Evolutionary conservation across 805 yeast genomes (phyloP), one percentile per base, ranked within the genome.

Genomic region (Huiozyma sinensis): DNA sequence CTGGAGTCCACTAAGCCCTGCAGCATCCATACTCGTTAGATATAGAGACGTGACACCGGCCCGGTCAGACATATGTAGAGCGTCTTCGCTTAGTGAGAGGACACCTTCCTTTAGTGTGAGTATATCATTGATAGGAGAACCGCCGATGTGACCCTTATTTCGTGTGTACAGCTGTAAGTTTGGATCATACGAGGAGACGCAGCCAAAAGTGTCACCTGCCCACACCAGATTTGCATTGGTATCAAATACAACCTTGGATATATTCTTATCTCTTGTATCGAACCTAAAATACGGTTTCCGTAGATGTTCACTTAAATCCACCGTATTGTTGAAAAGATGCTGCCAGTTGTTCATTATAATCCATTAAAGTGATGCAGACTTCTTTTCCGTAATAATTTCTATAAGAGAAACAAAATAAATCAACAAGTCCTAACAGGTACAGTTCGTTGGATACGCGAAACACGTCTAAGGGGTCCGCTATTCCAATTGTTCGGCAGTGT

Each of bases 211-310:
- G 33, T 85, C 92, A 12, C 95, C 95, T 1, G 81, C 71, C 97
- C 97, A 90, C 1, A 89, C 58, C 38, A 92, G 66, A 52, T 89
- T 92, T 47, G 79, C 75, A n/a, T 72, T 65, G 33, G 71, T 72
- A 63, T 89, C 96, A 60, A 88, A 88, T 4, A 63, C 61, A 6
- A 76, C 46, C 31, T 55, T 56, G 2, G 60, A 58, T 5, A 53
- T 51, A 33, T 55, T 52, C 46, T 62, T 62, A n/a, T 56, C 57
- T 38, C 54, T 58, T 34, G 54, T 57, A 44, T 62, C 66, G 43
- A 53, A 60, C 28, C 60, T 49, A 39, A 57, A 50, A 40, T 56
- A 60, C 9, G 65, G 62, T 42, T 59, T 62, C 36, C 55, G 50
- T 38, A 62, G 45, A 47, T 62, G 66, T 17, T 52, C 58, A 28